Conservation (phyloP, 1,139 yeast genomes). For the Arxiozyma bovina region DNA sequence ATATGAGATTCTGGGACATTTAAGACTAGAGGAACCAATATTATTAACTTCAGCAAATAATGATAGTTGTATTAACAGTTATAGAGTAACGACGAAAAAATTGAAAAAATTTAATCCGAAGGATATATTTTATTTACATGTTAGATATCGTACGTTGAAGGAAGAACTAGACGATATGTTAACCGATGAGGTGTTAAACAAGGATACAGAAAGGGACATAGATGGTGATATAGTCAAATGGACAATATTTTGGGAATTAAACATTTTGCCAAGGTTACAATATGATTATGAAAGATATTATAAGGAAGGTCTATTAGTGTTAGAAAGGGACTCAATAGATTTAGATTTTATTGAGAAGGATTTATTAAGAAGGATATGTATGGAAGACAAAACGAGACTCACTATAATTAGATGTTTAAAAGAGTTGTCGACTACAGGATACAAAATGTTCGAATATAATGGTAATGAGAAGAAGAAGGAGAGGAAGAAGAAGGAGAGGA, state of each 20-base stretch:
- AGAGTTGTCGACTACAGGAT: conserved; percentile 12
- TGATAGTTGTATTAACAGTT: conserved; percentile 24
- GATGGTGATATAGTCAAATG: conserved; percentile 18
- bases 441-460: conserved; percentile 16
- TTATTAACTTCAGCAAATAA: conserved; percentile 13
- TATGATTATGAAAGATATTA: conserved; percentile 20
- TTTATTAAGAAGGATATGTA: conserved; percentile 8
- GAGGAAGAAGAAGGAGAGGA: no score
- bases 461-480: conserved; percentile 14
- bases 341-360: not conserved
- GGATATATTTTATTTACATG: conserved; percentile 19
- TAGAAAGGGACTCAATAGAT: conserved; percentile 4
- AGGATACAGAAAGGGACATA: conserved; percentile 24
- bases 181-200: conserved; percentile 22
- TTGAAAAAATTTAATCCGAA: conserved; percentile 10
- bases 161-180: conserved; percentile 23
- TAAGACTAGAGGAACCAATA: conserved; percentile 13
- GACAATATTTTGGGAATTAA: conserved; percentile 21
- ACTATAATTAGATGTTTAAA: conserved; percentile 16
- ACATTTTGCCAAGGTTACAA: conserved; percentile 15
- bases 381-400: conserved; percentile 10
- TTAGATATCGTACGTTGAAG: conserved; percentile 22
- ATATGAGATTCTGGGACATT: conserved; percentile 18
- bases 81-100: conserved; percentile 13
- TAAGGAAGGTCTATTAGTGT: conserved; percentile 8